A percentile compares a stretch with the other conserved stretches of the same genome.
Conservation (phyloP, 805 yeast species). For the Zygotorulaspora florentina region DNA sequence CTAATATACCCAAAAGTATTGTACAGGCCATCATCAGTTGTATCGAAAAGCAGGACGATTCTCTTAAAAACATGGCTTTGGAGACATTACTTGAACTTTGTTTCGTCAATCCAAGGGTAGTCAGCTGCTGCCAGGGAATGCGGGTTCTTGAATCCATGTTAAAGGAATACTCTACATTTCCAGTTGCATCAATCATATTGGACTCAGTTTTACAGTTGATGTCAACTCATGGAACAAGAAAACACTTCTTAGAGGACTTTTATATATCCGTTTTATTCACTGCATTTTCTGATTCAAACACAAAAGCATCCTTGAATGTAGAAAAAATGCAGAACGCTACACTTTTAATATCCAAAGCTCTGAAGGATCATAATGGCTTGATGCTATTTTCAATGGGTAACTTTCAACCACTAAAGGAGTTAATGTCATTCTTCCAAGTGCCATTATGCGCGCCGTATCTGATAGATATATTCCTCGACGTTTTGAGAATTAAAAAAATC, state of each 20-base stretch:
- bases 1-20: conserved; percentile 64
- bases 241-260: conserved; percentile 46
- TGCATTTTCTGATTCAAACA: conserved; percentile 63
- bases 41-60: conserved; percentile 53
- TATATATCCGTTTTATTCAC: conserved; percentile 62
- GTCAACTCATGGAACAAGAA: conserved; percentile 30
- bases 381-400: conserved; percentile 56
- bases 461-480: conserved; percentile 66
- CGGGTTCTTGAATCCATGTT: conserved; percentile 36
- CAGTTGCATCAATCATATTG: conserved; percentile 26
- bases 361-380: conserved; percentile 76
- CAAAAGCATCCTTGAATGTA: conserved; percentile 43
- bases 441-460: conserved; percentile 55
- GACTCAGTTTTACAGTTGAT: conserved; percentile 30
- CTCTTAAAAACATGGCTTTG: conserved; percentile 46
- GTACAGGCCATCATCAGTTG: conserved; percentile 63
- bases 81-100: conserved; percentile 57
- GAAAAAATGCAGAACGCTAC: conserved; percentile 60
- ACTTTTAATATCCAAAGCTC: conserved; percentile 51
- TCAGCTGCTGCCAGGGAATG: conserved; percentile 46
- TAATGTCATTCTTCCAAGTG: conserved; percentile 62
- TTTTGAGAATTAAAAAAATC: conserved; percentile 55
- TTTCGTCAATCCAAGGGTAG: conserved; percentile 42
- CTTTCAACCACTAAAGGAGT: conserved; percentile 50
- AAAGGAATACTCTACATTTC: conserved; percentile 26